These are phyloP conservation scores for Leccinum truebloodii DNA, from an alignment of 768 basidiomycete species.

Conservation along the genomic window DNA sequence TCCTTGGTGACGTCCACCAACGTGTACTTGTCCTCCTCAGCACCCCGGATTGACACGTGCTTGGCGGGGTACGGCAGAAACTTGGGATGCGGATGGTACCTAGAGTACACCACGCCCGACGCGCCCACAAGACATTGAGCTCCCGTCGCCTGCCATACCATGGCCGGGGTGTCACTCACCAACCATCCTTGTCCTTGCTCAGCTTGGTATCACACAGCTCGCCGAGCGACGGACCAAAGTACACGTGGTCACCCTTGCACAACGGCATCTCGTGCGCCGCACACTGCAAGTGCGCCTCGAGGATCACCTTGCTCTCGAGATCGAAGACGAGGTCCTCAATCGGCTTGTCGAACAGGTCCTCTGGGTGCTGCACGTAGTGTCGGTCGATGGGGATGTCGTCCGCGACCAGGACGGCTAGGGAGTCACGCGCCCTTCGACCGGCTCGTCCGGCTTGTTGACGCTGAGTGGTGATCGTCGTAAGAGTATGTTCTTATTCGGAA, in stretches of 20 bases:
- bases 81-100: conserved; percentile 83
- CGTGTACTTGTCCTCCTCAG: conserved; percentile 75
- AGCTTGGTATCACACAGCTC: conserved; percentile 64
- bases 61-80: conserved; percentile 76
- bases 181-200: conserved; percentile 73
- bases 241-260: conserved; percentile 58
- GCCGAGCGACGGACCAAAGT: conserved; percentile 66
- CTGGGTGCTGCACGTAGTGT: conserved; percentile 69
- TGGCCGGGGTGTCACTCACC: conserved; percentile 44
- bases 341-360: conserved; percentile 64
- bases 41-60: conserved; percentile 73
- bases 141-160: neutral
- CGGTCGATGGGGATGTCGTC: conserved; percentile 71
- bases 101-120: conserved; percentile 25
- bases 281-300: conserved; percentile 88
- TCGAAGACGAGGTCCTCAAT: conserved; percentile 69
- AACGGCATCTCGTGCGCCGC: conserved; percentile 87
- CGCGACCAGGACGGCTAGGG: conserved; percentile 72
- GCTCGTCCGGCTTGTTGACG: conserved; percentile 89
- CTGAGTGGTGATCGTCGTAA: conserved; percentile 37
- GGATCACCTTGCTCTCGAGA: conserved; percentile 67
- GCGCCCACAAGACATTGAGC: neutral
- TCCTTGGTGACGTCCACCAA: conserved; percentile 63
- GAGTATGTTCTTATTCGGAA: neutral
- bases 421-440: conserved; percentile 77